Percentiles rank a stretch among this genome's conserved stretches.
Evolutionary conservation across 495 filamentous ascomycete species (phyloP).

Genomic region (Staphylotrichum longicolle): DNA sequence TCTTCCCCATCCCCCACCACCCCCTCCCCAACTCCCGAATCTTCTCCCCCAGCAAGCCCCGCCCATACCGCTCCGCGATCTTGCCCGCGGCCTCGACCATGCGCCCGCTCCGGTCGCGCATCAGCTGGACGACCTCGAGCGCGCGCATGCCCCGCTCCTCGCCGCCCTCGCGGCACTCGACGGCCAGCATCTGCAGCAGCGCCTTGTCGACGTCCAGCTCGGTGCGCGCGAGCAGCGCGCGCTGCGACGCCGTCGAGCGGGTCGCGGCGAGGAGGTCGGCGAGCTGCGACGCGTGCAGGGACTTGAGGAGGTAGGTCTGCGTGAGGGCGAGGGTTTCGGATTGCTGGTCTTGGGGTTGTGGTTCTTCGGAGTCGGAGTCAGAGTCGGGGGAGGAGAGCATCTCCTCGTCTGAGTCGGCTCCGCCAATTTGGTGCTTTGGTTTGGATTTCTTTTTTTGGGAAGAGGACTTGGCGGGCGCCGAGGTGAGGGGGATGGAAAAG

Average conservation of each 20-base stretch:
- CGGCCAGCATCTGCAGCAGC: conserved; percentile 82
- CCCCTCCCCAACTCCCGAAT: conserved; percentile 73
- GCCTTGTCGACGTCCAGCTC: conserved; percentile 84
- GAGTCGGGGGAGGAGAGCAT: conserved; percentile 25
- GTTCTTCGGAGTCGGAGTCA: conserved; percentile 10
- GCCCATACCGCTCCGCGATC: conserved; percentile 74
- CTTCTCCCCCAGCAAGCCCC: conserved; percentile 77
- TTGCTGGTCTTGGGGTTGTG: conserved; percentile 37
- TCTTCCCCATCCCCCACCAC: conserved; percentile 59
- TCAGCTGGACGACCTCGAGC: conserved; percentile 72
- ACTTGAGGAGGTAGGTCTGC: conserved; percentile 75
- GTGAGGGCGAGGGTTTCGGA: conserved; percentile 57
- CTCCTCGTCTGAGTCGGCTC: conserved; percentile 35
- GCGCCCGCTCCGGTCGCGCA: conserved; percentile 73
- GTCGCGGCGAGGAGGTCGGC: conserved; percentile 57
- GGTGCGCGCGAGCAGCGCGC: conserved; percentile 62
- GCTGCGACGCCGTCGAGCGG: conserved; percentile 54
- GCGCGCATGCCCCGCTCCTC: conserved; percentile 94
- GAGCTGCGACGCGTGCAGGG: conserved; percentile 65
- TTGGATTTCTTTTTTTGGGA: conserved; percentile 33
- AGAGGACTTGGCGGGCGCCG: conserved; percentile 41
- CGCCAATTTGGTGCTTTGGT: conserved; percentile 17
- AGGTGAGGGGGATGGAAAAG: conserved; percentile 77
- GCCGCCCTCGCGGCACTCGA: conserved; percentile 78
- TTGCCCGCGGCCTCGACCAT: conserved; percentile 85